Base-by-base conservation (phyloP, 345 rosid species). In the Isatis tinctoria region DNA sequence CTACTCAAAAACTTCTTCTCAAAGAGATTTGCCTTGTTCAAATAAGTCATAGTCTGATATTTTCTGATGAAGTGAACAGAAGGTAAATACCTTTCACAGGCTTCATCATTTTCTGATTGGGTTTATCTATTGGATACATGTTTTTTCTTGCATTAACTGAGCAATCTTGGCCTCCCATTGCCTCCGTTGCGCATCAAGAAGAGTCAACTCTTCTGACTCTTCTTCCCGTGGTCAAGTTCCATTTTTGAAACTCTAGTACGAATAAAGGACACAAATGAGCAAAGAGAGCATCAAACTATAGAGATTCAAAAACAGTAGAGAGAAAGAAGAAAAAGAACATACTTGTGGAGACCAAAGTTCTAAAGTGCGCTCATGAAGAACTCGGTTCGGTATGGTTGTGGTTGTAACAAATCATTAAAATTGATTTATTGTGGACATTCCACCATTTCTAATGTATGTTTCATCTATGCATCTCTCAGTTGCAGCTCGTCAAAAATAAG, bases 261-360 rank as follows among this genome's bases (percentile, higher is more conserved):
- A 20, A 22, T 3, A 47, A 73, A 65, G 52, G 43, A 57, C 5
- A 10, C 3, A 47, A 58, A 27, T 37, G 22, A 57, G 54, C 37
- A 67, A 24, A 27, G 35, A n/a, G n/a, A n/a, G n/a, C n/a, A n/a
- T n/a, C n/a, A n/a, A n/a, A 39, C 1, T 41, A 10, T 45, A 7
- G 27, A 33, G 33, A 12, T 22, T 24, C 30, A 11, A 20, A n/a
- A 49, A 49, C 10, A 24, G 11, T 22, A 58, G 1, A 56, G 65
- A 73, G 11, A 44, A 16, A 49, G 16, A 45, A 26, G 37, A 40
- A 22, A 10, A 76, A 3, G 47, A 41, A 65, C 85, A 52, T 77
- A 94, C 98, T 77, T 92, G 86, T 89, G 82, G 51, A 96, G 89
- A 80, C 86, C 80, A 67, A 83, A 96, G 70, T 96, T 96, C 27